Evolutionary conservation across 2,329 filamentous ascomycete species (phyloP).

Genomic region (Penicillium sp.): DNA sequence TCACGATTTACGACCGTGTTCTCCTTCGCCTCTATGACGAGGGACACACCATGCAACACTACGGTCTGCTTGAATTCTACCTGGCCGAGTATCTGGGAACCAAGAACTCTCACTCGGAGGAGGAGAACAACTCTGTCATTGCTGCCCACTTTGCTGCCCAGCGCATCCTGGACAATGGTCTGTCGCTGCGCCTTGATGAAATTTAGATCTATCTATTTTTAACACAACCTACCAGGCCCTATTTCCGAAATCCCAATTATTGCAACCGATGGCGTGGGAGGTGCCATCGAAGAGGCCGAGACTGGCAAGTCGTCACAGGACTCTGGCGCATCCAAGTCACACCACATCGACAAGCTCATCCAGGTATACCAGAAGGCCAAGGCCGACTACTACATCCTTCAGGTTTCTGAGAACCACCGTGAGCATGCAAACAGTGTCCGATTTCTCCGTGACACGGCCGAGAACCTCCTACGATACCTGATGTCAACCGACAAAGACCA

Average conservation of each 20-base stretch:
- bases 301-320: background rate
- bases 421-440: conserved; percentile 32
- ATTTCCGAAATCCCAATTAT: background rate
- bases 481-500: conserved; percentile 26
- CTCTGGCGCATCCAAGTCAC: conserved; percentile 2
- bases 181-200: background rate
- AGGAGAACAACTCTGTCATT: conserved; percentile 26
- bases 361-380: conserved; percentile 38
- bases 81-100: conserved; percentile 41
- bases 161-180: conserved; percentile 21
- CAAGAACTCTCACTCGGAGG: conserved; percentile 15
- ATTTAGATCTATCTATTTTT: background rate
- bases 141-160: conserved; percentile 29
- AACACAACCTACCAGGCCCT: background rate
- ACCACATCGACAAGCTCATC: conserved; percentile 23
- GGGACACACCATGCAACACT: conserved; percentile 29
- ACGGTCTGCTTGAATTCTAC: conserved; percentile 39
- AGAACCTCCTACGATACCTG: conserved; percentile 41
- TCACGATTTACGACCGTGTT: conserved; percentile 44
- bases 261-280: background rate
- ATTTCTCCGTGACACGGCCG: conserved; percentile 46
- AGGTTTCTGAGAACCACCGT: conserved; percentile 19
- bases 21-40: conserved; percentile 36
- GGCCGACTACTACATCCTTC: conserved; percentile 33
- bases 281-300: background rate